These are phyloP conservation scores for Syzygium grande DNA, from an alignment of 345 rosid species.

Conservation along the genomic window DNA sequence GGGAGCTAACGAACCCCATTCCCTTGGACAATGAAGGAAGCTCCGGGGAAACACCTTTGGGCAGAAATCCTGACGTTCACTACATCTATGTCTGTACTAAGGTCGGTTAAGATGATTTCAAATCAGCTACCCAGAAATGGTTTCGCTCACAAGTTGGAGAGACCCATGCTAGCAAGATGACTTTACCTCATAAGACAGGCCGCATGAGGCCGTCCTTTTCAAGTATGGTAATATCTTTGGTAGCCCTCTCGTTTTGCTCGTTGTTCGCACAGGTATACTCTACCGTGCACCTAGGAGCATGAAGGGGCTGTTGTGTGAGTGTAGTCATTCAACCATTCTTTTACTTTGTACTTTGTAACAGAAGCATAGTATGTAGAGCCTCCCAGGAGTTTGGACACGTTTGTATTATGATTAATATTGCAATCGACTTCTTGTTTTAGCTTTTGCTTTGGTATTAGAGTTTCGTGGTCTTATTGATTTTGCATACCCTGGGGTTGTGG, in stretches of 20 bases:
- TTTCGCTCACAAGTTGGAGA: background rate
- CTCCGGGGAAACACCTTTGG: conserved; percentile 50
- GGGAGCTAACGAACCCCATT: conserved; percentile 57
- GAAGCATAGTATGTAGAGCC: background rate
- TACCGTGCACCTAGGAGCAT: background rate
- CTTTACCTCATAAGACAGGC: background rate
- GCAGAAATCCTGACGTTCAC: conserved; percentile 69
- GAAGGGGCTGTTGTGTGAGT: background rate
- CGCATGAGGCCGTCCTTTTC: background rate
- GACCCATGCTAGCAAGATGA: background rate
- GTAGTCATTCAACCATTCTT: background rate
- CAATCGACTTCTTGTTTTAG: background rate
- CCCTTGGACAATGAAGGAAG: conserved; percentile 49
- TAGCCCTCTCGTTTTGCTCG: background rate
- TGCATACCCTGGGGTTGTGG: background rate
- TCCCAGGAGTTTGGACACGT: background rate
- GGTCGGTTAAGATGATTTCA: conserved; percentile 7
- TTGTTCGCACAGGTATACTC: background rate
- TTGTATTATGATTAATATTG: background rate
- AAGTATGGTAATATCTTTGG: background rate
- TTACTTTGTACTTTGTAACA: background rate
- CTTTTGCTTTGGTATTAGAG: background rate
- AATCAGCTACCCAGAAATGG: background rate
- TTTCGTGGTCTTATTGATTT: background rate
- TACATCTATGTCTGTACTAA: conserved; percentile 31